Evolutionary conservation across 2,329 filamentous ascomycete species (phyloP), one percentile per base, ranked within the genome.

Genomic region (Mollisiaceae sp.): DNA sequence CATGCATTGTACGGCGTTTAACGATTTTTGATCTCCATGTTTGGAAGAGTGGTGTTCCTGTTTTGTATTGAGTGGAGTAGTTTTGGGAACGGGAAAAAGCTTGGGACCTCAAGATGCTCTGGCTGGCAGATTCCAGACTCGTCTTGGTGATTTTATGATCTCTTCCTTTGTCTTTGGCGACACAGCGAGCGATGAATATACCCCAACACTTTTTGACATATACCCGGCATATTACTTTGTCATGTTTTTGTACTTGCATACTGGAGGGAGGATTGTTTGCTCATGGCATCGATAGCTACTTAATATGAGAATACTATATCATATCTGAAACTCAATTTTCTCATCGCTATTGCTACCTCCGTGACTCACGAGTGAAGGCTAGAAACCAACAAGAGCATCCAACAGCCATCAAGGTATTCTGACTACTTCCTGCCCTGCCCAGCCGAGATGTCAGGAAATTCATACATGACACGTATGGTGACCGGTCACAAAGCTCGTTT

Each of bases 111-210:
- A 71, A 65, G 71, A 70, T 65, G 65, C 27, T 57, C 68, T 73
- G 70, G 71, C 71, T 72, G 71, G 71, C 64, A 73, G 71, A 73
- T 66, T 73, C 71, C 69, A 66, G 71, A 67, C 66, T 41, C 69
- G 63, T 70, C 68, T 68, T 72, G 69, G 70, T 71, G 70, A 72
- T 70, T 69, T 59, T 50, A 59, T 64, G 63, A 68, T 70, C 63
- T 69, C 54, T 70, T 67, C 62, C 65, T 67, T 69, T 63, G 60
- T 67, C 65, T 63, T 47, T 59, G 60, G 61, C 45, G 65, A 67
- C 62, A 66, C 65, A 67, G 67, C 68, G 67, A 66, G 70, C 67
- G 67, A 71, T 68, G 68, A 65, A 68, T 66, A 72, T 72, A 71
- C 69, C 70, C 70, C 62, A 68, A 69, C 27, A 60, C 43, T 56